Evolutionary conservation across 2,329 filamentous ascomycete species (phyloP), one percentile per base, ranked within the genome.

Genomic region (Cordyceps farinosa): DNA sequence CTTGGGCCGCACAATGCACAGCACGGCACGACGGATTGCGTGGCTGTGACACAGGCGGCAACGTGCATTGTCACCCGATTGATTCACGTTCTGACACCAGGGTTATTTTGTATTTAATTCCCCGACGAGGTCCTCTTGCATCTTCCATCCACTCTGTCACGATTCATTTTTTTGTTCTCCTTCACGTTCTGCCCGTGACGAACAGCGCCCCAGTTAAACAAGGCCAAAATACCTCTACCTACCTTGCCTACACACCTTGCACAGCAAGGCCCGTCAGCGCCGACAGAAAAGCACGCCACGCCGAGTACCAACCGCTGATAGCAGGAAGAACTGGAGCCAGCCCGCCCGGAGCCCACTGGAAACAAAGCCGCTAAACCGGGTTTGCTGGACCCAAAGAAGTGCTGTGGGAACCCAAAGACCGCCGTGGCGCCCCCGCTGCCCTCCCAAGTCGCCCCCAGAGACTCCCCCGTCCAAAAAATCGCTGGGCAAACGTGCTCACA

Each of bases 201-300:
- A 22, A 45, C 30, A 47, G 13, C 55, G 55, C 55, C 42, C 42
- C 30, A 57, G 13, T 57, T 56, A 34, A 57, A 22, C 54, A 57
- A 57, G 54, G 54, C 54, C 54, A 40, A 22, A 22, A 22, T 22
- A 22, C 22, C 22, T 22, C 22, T 22, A 22, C 22, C 22, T 22
- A 22, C 22, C 22, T 22, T 22, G 22, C 22, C 22, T 22, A 22
- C 22, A 22, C 22, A 22, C 22, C 22, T 22, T 22, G 22, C 22
- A 22, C 22, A 22, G 22, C 22, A 22, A n/a, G 42, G 11, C 10
- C 42, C 42, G 44, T 48, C 44, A 38, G 30, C n/a, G 32, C 55
- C 30, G 55, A 58, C 22, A 38, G 50, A 15, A 58, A 48, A 58
- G 55, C 57, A 60, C 57, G 57, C 47, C 57, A 60, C 57, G 42